These are phyloP conservation scores for Solanum pinnatisectum DNA, from an alignment of 257 asterid genomes.

Conservation along the genomic window DNA sequence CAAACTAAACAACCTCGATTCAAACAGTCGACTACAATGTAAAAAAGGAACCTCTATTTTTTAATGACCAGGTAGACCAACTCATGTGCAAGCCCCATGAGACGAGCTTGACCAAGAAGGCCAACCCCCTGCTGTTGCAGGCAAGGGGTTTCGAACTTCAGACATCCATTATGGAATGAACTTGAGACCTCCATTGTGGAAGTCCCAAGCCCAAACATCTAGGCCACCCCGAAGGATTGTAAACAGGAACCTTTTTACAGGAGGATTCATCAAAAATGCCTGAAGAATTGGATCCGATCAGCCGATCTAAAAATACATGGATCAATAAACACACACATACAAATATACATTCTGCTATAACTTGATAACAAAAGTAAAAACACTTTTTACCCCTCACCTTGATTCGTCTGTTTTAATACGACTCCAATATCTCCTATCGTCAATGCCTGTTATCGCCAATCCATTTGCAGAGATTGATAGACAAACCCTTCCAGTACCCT, in stretches of 20 bases:
- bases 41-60: neutral
- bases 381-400: constrained; percentile 36
- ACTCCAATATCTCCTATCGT: constrained; percentile 89
- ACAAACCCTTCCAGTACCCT: constrained; percentile 54
- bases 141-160: neutral
- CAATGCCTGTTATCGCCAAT: constrained; percentile 76
- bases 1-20: neutral
- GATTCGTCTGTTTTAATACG: constrained; percentile 79
- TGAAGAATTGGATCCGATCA: constrained; percentile 5
- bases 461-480: constrained; percentile 61
- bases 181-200: neutral
- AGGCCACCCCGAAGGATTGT: neutral
- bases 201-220: neutral
- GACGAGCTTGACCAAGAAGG: neutral
- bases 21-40: neutral
- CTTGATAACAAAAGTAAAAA: neutral
- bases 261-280: constrained; percentile 8
- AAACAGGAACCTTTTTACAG: neutral
- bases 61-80: neutral
- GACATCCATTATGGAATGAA: too few species aligned
- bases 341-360: neutral
- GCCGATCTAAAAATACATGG: constrained; percentile 2
- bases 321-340: constrained; percentile 5
- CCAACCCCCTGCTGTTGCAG: neutral
- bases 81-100: neutral